Evolutionary conservation across 2,329 filamentous ascomycete genomes (phyloP), one percentile per base, ranked within the genome.

Genomic region (Fusarium palustre): DNA sequence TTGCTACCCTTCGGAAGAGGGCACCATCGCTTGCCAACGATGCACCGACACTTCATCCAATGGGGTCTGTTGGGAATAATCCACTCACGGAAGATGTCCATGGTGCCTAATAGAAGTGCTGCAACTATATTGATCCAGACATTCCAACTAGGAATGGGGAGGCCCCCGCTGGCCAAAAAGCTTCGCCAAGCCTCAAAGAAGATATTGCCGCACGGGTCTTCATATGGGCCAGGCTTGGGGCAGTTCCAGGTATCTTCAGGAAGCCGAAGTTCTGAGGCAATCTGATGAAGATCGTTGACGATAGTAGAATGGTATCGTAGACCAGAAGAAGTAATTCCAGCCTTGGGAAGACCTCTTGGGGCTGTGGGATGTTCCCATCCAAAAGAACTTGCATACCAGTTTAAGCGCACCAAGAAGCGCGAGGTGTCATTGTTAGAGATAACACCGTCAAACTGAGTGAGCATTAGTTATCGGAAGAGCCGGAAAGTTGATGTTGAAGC

Each of bases 121-220:
- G 55, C 33, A 18, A 69, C 39, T 4, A 72, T 43, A 22, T 63
- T 63, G 33, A 72, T 12, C 63, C 66, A 73, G 36, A 62, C 49
- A 5, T 69, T 11, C 69, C 65, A 71, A 54, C 64, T 62, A 31
- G 36, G 34, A 7, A 70, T 63, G 16, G 59, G 63, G 7, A 74
- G 11, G 4, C 73, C 71, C 5, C 54, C 46, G 15, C 38, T 34
- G 18, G 66, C 67, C 24, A 66, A 22, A 22, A 43, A 71, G 36
- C 63, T 68, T 42, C 73, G 67, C 73, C 72, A 75, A 8, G 73
- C 69, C 56, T 75, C 74, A 36, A 75, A 75, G 59, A 75, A 75
- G 50, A 71, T 59, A 42, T 75, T 75, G 20, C 63, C 59, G 58
- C 74, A 75, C 4, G 63, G 61, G 20, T 61, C 49, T 41, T 58